Evolutionary conservation across 2,329 filamentous ascomycete species (phyloP).

Genomic region (Emergomyces pasteurianus): DNA sequence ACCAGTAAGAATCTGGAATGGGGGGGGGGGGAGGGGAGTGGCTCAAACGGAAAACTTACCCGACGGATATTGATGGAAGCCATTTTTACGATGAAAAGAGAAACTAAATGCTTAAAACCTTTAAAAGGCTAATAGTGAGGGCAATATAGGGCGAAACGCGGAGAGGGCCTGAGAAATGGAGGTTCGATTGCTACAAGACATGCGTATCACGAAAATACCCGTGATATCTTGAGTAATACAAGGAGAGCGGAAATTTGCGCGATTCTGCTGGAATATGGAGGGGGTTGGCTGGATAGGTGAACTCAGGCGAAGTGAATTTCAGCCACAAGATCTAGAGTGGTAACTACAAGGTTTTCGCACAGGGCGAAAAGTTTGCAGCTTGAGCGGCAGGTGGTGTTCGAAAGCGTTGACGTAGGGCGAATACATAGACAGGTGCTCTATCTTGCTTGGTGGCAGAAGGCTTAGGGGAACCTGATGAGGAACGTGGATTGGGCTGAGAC

Average conservation of each 20-base stretch:
- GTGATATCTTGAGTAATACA: slow-evolving; percentile 4
- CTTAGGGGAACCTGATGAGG: slow-evolving; percentile 17
- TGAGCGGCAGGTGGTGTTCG: slow-evolving; percentile 84
- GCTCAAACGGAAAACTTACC: slow-evolving; percentile 18
- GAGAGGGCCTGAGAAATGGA: slow-evolving; percentile 34
- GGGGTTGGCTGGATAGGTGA: slow-evolving; percentile 16
- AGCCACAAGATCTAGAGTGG: slow-evolving; percentile 86
- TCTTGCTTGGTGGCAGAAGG: slow-evolving; percentile 22
- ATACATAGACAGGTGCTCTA: slow-evolving; percentile 79
- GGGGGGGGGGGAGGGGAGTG: background rate
- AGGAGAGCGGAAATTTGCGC: slow-evolving; percentile 13
- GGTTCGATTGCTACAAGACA: slow-evolving; percentile 44
- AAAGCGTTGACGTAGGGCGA: slow-evolving; percentile 90
- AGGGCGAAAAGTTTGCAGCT: slow-evolving; percentile 96
- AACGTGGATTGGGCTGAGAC: background rate
- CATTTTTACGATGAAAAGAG: slow-evolving; percentile 55
- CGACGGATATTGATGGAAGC: slow-evolving; percentile 96
- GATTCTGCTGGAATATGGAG: slow-evolving; percentile 8
- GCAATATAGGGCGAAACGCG: slow-evolving; percentile 22
- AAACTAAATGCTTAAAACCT: slow-evolving; percentile 18
- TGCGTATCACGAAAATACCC: slow-evolving; percentile 32
- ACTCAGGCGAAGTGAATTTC: slow-evolving; percentile 37
- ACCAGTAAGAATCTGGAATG: slow-evolving; percentile 4
- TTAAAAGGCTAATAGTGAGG: slow-evolving; percentile 19
- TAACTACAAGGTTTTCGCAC: slow-evolving; percentile 85